phyloP scores from a whole-genome alignment of 2,329 filamentous ascomycete species.

The Cordyceps fumosorosea region DNA sequence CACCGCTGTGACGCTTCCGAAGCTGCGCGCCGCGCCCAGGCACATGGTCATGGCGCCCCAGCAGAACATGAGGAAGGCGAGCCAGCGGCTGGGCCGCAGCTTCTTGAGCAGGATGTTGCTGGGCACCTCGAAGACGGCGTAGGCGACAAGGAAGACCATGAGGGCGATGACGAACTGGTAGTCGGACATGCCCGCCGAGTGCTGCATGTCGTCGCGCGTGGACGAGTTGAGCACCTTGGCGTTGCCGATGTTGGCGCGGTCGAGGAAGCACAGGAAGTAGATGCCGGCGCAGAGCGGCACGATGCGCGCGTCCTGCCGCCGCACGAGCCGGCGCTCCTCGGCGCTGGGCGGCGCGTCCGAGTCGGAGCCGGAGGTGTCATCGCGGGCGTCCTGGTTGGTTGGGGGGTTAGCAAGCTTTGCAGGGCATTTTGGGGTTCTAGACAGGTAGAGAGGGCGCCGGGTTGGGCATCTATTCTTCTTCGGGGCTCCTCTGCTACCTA shows the following conservation, averaged over 20 bases:
- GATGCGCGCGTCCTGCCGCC: slow-evolving; percentile 57
- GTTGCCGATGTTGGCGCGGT: slow-evolving; percentile 64
- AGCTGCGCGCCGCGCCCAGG: slow-evolving; percentile 57
- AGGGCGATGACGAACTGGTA: slow-evolving; percentile 54
- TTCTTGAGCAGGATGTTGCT: slow-evolving; percentile 62
- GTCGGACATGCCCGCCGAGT: slow-evolving; percentile 53
- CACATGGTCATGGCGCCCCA: slow-evolving; percentile 65
- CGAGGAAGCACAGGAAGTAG: slow-evolving; percentile 62
- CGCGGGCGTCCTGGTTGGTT: background rate
- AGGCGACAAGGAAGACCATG: slow-evolving; percentile 56
- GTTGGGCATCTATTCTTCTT: background rate
- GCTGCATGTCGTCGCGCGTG: slow-evolving; percentile 54
- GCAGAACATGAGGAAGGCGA: slow-evolving; percentile 58
- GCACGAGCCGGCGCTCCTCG: slow-evolving; percentile 35
- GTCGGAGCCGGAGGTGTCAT: background rate
- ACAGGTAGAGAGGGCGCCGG: too few relatives aligned
- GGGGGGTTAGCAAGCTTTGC: background rate
- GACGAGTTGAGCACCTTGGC: slow-evolving; percentile 59
- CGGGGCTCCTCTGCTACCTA: too few relatives aligned
- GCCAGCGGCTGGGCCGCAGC: slow-evolving; percentile 54
- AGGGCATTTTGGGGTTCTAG: too few relatives aligned
- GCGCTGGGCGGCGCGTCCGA: background rate
- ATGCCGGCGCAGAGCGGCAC: slow-evolving; percentile 57
- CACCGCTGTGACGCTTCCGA: slow-evolving; percentile 56
- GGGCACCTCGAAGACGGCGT: slow-evolving; percentile 55